Evolutionary conservation across 2,329 filamentous ascomycete species (phyloP).

Genomic region (Xylariales sp.): DNA sequence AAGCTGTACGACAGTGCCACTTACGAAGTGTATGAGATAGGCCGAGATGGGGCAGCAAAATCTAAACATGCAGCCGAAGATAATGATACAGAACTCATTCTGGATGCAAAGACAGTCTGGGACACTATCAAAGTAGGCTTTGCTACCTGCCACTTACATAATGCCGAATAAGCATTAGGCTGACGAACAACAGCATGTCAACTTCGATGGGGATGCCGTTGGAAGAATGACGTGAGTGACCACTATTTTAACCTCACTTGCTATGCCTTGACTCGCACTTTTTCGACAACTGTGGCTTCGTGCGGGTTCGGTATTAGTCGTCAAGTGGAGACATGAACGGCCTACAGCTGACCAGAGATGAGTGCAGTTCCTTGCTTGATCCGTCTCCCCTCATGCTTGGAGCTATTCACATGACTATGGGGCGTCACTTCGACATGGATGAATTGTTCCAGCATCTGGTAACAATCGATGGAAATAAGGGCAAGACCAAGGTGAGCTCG

Average conservation of each 20-base stretch:
- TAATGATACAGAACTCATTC: slow-evolving; percentile 30
- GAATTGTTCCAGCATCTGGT: slow-evolving; percentile 53
- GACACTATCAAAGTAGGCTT: slow-evolving; percentile 27
- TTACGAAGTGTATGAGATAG: slow-evolving; percentile 55
- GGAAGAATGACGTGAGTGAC: slow-evolving; percentile 51
- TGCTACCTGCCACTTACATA: too few species aligned
- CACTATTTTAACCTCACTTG: too few species aligned
- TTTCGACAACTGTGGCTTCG: too few species aligned
- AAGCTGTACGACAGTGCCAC: slow-evolving; percentile 42
- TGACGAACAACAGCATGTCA: slow-evolving; percentile 26
- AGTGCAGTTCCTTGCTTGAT: slow-evolving; percentile 28
- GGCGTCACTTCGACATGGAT: slow-evolving; percentile 56
- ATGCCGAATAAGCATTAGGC: background rate
- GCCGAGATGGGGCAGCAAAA: slow-evolving; percentile 37
- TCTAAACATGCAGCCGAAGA: slow-evolving; percentile 30
- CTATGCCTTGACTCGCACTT: too few species aligned
- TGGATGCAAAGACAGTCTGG: slow-evolving; percentile 39
- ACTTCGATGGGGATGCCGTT: slow-evolving; percentile 35
- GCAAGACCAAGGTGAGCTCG: slow-evolving; percentile 30
- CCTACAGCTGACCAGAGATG: background rate
- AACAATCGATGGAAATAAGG: slow-evolving; percentile 37
- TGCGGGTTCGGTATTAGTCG: too few species aligned
- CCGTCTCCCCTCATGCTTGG: slow-evolving; percentile 56
- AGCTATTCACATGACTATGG: slow-evolving; percentile 54
- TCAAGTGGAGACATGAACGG: too few species aligned